Evolutionary conservation across 208 protist genomes (phyloP).

Genomic region (Angomonas ambiguus): DNA sequence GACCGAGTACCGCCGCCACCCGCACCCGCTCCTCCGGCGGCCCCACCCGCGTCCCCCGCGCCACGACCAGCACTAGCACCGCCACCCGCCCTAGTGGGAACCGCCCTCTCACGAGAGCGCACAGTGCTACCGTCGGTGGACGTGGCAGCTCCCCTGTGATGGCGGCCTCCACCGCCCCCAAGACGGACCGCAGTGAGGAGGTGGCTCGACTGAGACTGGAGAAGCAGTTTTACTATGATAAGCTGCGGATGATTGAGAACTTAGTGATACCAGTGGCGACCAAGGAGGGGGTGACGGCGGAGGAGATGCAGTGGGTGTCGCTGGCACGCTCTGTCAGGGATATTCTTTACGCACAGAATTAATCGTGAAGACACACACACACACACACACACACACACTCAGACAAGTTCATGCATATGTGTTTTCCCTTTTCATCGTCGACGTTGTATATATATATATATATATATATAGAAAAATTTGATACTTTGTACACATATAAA

Average conservation of each 20-base stretch:
- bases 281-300: conserved; percentile 15
- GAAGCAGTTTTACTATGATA: conserved; percentile 82
- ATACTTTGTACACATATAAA: not conserved
- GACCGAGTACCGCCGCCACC: not conserved
- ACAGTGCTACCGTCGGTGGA: not conserved
- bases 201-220: conserved; percentile 25
- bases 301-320: conserved; percentile 19
- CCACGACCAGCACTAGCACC: not conserved
- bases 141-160: not conserved
- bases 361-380: not conserved
- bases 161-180: not conserved
- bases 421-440: not conserved
- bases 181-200: conserved; percentile 1
- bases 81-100: not conserved
- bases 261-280: conserved; percentile 31
- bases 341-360: conserved; percentile 43
- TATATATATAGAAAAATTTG: too few species aligned
- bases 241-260: conserved; percentile 65
- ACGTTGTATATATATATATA: not conserved
- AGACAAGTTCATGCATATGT: conserved; percentile 4
- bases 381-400: conserved; percentile 12
- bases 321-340: conserved; percentile 40
- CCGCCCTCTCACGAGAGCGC: not conserved
- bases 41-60: not conserved
- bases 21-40: not conserved